Percentiles rank a stretch among this genome's conserved stretches.
phyloP scores from a whole-genome alignment of 2,329 filamentous ascomycete genomes.

The Chaetomiaceae sp. region DNA sequence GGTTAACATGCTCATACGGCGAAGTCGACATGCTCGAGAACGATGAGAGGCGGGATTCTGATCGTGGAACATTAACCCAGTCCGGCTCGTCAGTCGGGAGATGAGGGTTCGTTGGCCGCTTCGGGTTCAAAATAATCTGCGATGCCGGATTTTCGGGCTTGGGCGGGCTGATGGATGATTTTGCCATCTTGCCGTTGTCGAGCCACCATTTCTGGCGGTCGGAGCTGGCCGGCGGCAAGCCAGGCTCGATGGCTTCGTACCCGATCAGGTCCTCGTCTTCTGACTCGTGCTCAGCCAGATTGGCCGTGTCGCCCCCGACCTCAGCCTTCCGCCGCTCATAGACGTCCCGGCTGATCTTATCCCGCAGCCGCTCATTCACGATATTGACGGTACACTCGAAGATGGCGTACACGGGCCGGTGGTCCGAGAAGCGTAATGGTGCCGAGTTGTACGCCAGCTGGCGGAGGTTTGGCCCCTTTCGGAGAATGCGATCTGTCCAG shows the following conservation, averaged over 20 bases:
- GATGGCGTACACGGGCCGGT: constrained; percentile 87
- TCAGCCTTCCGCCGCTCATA: constrained; percentile 66
- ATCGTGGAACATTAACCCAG: constrained; percentile 67
- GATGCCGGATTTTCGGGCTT: constrained; percentile 42
- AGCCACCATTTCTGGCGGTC: constrained; percentile 69
- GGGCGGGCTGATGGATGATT: constrained; percentile 66
- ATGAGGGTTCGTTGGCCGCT: constrained; percentile 78
- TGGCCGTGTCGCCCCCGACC: constrained; percentile 59
- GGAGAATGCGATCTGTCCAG: constrained; percentile 92
- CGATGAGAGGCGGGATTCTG: constrained; percentile 49
- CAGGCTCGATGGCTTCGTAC: constrained; percentile 78
- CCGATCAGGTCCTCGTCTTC: constrained; percentile 78
- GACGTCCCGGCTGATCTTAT: constrained; percentile 67
- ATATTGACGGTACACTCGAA: constrained; percentile 82
- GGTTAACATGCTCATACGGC: constrained; percentile 54
- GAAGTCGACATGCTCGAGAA: constrained; percentile 56
- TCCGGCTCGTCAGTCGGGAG: constrained; percentile 68
- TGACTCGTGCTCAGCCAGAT: constrained; percentile 51
- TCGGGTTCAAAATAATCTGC: constrained; percentile 64
- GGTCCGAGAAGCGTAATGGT: constrained; percentile 84
- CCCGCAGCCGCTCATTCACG: constrained; percentile 69
- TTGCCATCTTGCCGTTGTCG: constrained; percentile 67
- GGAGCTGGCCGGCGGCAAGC: constrained; percentile 63
- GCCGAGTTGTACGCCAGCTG: constrained; percentile 81
- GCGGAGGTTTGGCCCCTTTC: constrained; percentile 76